These are phyloP conservation scores for Fraxinus xanthoxyloides DNA, from an alignment of 305 asterid genomes.

Conservation along the genomic window DNA sequence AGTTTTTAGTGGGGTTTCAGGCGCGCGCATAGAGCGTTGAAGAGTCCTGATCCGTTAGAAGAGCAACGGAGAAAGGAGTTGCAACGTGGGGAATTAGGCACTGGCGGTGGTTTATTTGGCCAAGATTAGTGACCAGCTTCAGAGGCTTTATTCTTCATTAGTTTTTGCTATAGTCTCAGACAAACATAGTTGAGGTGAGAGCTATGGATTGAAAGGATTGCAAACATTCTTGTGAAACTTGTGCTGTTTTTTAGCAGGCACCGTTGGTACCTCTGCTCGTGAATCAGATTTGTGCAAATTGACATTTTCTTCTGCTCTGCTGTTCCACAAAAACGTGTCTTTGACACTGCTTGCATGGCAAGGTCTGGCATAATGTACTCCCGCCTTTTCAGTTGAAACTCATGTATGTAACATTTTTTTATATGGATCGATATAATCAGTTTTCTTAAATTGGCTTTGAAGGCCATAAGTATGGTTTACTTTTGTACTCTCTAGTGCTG, in stretches of 20 bases:
- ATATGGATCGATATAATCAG: not conserved
- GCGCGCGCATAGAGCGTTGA: conserved; percentile 57
- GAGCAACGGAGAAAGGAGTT: conserved; percentile 76
- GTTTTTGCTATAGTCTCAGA: not conserved
- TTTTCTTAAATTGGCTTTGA: not conserved
- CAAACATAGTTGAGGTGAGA: not conserved
- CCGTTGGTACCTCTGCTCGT: not conserved
- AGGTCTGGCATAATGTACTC: not conserved
- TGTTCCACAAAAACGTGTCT: not conserved
- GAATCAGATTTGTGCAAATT: not conserved
- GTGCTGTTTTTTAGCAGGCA: conserved; percentile 6
- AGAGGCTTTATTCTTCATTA: not conserved
- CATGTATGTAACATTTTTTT: not conserved
- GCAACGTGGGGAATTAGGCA: conserved; percentile 68
- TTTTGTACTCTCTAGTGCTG: not conserved
- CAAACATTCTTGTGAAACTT: not conserved
- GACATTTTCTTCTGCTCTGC: not conserved
- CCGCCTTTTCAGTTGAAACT: not conserved
- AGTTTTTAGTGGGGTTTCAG: conserved; percentile 27
- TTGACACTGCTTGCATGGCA: not conserved
- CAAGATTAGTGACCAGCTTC: not conserved
- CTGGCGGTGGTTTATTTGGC: conserved; percentile 40
- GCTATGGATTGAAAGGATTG: not conserved
- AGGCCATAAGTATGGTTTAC: not conserved
- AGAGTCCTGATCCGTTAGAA: conserved; percentile 88